phyloP scores from a whole-genome alignment of 768 basidiomycete genomes.

The Cyathus striatus region DNA sequence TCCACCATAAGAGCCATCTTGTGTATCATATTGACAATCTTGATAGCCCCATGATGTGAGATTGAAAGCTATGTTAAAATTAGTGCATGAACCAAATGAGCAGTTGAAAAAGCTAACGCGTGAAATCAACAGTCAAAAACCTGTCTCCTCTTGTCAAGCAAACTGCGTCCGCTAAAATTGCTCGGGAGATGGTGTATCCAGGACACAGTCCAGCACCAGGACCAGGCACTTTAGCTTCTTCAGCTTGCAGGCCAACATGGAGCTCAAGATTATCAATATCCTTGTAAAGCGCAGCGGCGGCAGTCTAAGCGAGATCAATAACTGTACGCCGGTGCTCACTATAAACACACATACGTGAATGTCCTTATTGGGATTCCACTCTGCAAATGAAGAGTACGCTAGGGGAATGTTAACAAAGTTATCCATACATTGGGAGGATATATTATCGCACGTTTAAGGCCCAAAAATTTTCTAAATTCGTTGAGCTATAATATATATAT shows the following conservation, averaged over 20 bases:
- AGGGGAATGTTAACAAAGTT: background rate
- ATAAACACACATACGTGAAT: constrained; percentile 40
- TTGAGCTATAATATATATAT: constrained; percentile 35
- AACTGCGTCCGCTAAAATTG: constrained; percentile 77
- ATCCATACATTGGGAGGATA: background rate
- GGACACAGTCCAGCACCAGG: constrained; percentile 77
- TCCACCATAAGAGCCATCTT: constrained; percentile 73
- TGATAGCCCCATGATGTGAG: constrained; percentile 77
- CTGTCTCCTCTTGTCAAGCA: constrained; percentile 74
- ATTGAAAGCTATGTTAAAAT: constrained; percentile 47
- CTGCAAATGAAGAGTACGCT: constrained; percentile 61
- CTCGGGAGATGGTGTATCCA: constrained; percentile 78
- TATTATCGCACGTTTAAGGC: constrained; percentile 53
- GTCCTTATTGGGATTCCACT: constrained; percentile 64
- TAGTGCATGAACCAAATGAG: background rate
- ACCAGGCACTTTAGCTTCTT: constrained; percentile 58
- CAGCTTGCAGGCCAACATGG: constrained; percentile 70
- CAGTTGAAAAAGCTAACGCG: constrained; percentile 43
- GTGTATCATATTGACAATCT: constrained; percentile 57
- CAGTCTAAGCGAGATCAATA: constrained; percentile 35
- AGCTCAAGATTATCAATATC: constrained; percentile 80
- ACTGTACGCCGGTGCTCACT: no score
- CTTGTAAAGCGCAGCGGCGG: constrained; percentile 62
- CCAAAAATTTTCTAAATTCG: constrained; percentile 69
- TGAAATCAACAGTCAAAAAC: constrained; percentile 73